Evolutionary conservation across 2,329 filamentous ascomycete genomes (phyloP).

Genomic region (Elsinoe australis): DNA sequence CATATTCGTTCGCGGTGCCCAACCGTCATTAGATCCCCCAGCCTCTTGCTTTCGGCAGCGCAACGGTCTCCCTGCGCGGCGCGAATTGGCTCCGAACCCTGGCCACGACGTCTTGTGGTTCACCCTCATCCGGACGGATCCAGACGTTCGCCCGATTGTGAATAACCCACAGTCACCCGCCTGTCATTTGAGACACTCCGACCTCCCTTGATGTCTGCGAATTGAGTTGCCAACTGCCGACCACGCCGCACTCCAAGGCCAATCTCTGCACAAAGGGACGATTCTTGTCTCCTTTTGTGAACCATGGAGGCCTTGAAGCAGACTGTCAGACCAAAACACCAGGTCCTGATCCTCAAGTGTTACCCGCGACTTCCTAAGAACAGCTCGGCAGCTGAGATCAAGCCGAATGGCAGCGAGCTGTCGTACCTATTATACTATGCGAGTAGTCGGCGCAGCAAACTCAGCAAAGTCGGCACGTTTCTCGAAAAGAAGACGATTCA

Average conservation of each 20-base stretch:
- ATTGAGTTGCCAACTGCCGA: too few species aligned
- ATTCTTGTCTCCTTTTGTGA: neutral
- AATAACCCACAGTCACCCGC: too few species aligned
- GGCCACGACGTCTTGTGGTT: neutral
- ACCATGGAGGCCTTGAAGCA: constrained; percentile 52
- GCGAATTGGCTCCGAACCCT: neutral
- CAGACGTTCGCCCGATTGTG: too few species aligned
- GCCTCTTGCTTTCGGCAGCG: neutral
- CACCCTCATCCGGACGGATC: neutral
- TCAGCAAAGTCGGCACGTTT: constrained; percentile 91
- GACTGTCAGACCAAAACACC: constrained; percentile 80
- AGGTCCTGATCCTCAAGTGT: constrained; percentile 91
- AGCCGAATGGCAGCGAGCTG: constrained; percentile 92
- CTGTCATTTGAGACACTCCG: neutral
- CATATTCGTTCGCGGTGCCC: too few species aligned
- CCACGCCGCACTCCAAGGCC: neutral
- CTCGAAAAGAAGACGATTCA: constrained; percentile 87
- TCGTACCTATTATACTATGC: constrained; percentile 97
- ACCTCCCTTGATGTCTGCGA: neutral
- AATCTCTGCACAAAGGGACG: neutral
- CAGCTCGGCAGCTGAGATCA: constrained; percentile 66
- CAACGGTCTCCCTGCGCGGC: neutral
- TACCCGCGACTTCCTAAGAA: constrained; percentile 90
- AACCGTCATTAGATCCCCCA: neutral
- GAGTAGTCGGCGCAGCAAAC: constrained; percentile 85